phyloP scores from a whole-genome alignment of 257 asterid genomes.

The Solanum chiquidenum region DNA sequence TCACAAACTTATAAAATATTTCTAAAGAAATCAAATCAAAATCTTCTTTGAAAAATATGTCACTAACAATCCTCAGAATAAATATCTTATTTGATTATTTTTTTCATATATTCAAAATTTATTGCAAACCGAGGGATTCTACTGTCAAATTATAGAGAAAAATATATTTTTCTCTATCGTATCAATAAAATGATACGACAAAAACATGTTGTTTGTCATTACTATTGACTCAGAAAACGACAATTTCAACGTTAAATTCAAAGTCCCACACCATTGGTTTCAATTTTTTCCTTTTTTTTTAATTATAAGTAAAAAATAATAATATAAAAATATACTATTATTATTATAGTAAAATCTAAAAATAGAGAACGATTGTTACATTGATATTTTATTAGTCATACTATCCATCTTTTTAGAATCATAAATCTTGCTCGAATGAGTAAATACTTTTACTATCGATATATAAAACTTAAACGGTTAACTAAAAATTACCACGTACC shows the following conservation, averaged over 20 bases:
- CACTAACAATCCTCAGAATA: no score
- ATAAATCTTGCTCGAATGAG: neutral
- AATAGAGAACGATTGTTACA: no score
- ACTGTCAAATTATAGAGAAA: neutral
- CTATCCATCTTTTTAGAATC: neutral
- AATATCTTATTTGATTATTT: no score
- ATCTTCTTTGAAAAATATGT: no score
- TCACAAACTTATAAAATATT: no score
- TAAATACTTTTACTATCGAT: neutral
- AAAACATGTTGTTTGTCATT: neutral
- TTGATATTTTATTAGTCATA: neutral
- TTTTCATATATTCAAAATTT: no score
- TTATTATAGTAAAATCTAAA: no score
- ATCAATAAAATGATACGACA: neutral
- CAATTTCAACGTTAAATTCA: neutral
- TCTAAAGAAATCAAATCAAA: rapidly evolving
- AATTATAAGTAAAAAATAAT: no score
- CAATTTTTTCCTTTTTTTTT: no score
- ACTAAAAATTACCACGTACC: constrained; percentile 21
- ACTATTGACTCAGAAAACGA: neutral
- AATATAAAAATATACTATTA: no score
- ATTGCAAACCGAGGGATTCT: neutral
- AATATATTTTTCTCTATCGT: neutral
- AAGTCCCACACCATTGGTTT: neutral
- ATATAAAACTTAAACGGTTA: neutral